A percentile compares a stretch with the other conserved stretches of the same genome.
Conservation (phyloP, 2,329 filamentous ascomycete genomes). For the Chaetomiaceae sp. region DNA sequence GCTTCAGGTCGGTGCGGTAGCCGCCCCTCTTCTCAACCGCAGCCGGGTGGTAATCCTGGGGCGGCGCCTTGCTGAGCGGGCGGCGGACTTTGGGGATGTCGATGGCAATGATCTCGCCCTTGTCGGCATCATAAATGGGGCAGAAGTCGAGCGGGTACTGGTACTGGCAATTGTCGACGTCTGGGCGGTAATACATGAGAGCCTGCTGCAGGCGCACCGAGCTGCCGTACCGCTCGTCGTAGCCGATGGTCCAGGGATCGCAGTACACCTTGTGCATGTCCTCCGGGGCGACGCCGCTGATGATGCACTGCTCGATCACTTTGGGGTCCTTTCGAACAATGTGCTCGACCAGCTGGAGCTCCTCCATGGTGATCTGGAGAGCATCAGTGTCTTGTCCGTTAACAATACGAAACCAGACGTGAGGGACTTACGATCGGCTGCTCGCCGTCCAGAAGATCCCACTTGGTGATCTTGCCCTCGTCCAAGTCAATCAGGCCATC, state of each 20-base stretch:
- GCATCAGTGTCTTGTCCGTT: neutral
- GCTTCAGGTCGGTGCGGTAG: constrained; percentile 74
- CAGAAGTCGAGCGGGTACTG: constrained; percentile 90
- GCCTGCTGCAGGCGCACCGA: constrained; percentile 79
- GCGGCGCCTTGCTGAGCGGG: constrained; percentile 64
- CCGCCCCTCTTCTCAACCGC: constrained; percentile 70
- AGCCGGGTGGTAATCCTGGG: constrained; percentile 75
- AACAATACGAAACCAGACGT: too few relatives aligned
- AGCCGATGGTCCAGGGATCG: constrained; percentile 94
- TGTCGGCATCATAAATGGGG: constrained; percentile 81
- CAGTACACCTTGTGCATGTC: constrained; percentile 97
- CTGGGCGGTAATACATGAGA: constrained; percentile 89
- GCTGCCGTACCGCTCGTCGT: constrained; percentile 83
- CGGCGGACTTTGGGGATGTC: constrained; percentile 75
- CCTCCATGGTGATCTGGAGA: constrained; percentile 78
- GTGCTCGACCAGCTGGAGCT: constrained; percentile 74
- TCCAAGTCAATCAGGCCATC: constrained; percentile 76
- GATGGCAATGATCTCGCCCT: constrained; percentile 72
- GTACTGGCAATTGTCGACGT: constrained; percentile 84
- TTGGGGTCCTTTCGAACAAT: constrained; percentile 71
- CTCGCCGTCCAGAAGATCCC: constrained; percentile 69
- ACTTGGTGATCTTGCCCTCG: constrained; percentile 61
- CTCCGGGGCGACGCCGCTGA: constrained; percentile 72
- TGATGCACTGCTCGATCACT: constrained; percentile 83
- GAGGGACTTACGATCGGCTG: constrained; percentile 65